Evolutionary conservation across 306 rosid genomes (phyloP), one percentile per base, ranked within the genome.

Genomic region (Morella rubra): DNA sequence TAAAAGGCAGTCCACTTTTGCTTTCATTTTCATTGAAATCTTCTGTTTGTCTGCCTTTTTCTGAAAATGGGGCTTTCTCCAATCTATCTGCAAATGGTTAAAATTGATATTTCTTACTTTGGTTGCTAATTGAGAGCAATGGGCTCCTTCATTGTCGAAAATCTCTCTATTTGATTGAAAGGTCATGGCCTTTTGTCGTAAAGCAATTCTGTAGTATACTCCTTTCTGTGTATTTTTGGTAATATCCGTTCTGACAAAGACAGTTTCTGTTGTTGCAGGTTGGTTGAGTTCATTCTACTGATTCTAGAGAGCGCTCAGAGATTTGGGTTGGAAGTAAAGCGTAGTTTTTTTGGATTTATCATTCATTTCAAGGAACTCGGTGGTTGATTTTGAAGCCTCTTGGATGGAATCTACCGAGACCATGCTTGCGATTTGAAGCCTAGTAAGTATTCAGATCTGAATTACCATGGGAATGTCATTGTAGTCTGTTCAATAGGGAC

Each of bases 401-500:
- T 32, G 75, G 72, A 78, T 24, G 82, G 86, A 86, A 80, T 87
- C 80, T 74, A 37, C 24, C 44, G 78, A 66, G 73, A 62, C 67
- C 70, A 47, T 76, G 78, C 64, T 60, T 68, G 78, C 84, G 87
- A 82, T 81, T 84, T 83, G 84, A 77, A 74, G 77, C 82, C 79
- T 44, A 49, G 96, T 89, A 82, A 89, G 96, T 85, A 61, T 62
- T 77, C 91, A 86, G 94, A 93, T 93, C 96, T 91, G 89, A 89
- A 85, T 74, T 85, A 19, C 55, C 27, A 53, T 81, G 79, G 44
- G 73, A 72, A 75, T 83, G 56, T 42, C 47, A 71, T 55, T 64
- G 54, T 61, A 22, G 56, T 74, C 75, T 58, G 60, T 68, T 65
- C 50, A 10, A 75, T 82, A 71, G 84, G 77, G 69, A 67, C 44